Base-by-base conservation (phyloP, 352 stramenopile species). In the Pythium graminicola region DNA sequence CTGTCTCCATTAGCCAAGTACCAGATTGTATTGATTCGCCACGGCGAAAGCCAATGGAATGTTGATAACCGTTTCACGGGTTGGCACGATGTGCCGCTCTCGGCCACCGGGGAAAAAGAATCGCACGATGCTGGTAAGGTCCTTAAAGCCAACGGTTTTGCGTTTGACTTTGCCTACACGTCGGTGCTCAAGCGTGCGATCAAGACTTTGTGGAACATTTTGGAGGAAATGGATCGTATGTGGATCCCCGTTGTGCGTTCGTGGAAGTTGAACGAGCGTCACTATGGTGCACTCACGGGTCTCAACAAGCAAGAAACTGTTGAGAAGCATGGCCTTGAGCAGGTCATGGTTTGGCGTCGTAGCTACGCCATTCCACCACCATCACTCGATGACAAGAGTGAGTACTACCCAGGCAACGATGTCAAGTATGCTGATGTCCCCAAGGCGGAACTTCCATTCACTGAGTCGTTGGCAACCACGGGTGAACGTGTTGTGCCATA, bases 251-350 rank as follows among this genome's bases (percentile, higher is more conserved):
- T 98, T 16, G 72, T 76, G 11, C 89, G 89, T 50, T 89, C 78
- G 16, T 98, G 88, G 88, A 81, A 91, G 61, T 81, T 99, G 4
- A 99, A 99, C 64, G 97, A 99, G 74, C 82, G 96, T 57, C 95
- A 99, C 76, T 99, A 99, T 63, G 97, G 97, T 54, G 86, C 79
- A n/a, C 79, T 99, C 41, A 96, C 97, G 62, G 97, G 97, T 32
- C 77, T 99, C 17, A 95, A 99, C 81, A 99, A 99, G 81, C 86
- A 99, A 72, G 85, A 99, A 72, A 99, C 96, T 4, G 96, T 99
- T 1, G 92, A 98, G 58, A 98, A 99, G 77, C 92, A 99, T 77
- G 96, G 96, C 43, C 93, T 97, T 55, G 95, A 99, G 36, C 95
- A 99, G 74, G 96, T 98, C 45, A 97, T 95, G 73, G 77, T 99